These are phyloP conservation scores for Volvariella surrecta DNA, from an alignment of 1,284 basidiomycete species.

Conservation along the genomic window DNA sequence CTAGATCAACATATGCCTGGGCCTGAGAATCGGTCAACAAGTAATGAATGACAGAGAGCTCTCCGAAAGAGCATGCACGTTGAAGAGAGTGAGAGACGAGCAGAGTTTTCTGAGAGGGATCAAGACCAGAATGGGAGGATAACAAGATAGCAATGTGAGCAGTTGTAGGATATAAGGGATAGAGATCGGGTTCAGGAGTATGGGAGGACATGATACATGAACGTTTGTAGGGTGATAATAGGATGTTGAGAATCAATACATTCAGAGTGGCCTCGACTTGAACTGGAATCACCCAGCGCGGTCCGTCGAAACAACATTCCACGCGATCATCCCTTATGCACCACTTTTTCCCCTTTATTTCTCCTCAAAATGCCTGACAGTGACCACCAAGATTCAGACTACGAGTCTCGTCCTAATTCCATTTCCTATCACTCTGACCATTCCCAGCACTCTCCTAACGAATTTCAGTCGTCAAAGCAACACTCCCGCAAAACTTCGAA, in stretches of 20 bases:
- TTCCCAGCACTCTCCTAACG: conserved; percentile 23
- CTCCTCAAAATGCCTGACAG: conserved; percentile 25
- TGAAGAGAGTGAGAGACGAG: conserved; percentile 64
- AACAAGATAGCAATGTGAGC: conserved; percentile 54
- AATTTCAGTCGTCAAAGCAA: conserved; percentile 42
- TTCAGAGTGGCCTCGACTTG: background rate
- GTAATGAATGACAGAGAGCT: conserved; percentile 62
- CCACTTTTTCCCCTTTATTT: too few relatives aligned
- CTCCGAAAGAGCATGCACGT: conserved; percentile 70
- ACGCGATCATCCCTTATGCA: too few relatives aligned
- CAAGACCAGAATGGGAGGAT: conserved; percentile 56
- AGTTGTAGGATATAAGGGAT: conserved; percentile 66
- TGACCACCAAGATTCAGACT: conserved; percentile 33
- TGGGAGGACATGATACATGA: conserved; percentile 4
- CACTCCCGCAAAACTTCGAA: conserved; percentile 76
- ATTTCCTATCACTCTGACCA: background rate
- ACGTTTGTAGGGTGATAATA: background rate
- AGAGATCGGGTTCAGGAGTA: conserved; percentile 62
- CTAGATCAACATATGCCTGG: conserved; percentile 61
- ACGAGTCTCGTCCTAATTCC: too few relatives aligned
- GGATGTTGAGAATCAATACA: conserved; percentile 1
- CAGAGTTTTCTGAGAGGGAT: conserved; percentile 54
- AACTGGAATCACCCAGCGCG: too few relatives aligned
- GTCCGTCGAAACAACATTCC: too few relatives aligned
- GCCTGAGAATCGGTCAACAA: conserved; percentile 64